phyloP scores from a whole-genome alignment of 2,329 filamentous ascomycete species.

The Ilyonectria destructans region DNA sequence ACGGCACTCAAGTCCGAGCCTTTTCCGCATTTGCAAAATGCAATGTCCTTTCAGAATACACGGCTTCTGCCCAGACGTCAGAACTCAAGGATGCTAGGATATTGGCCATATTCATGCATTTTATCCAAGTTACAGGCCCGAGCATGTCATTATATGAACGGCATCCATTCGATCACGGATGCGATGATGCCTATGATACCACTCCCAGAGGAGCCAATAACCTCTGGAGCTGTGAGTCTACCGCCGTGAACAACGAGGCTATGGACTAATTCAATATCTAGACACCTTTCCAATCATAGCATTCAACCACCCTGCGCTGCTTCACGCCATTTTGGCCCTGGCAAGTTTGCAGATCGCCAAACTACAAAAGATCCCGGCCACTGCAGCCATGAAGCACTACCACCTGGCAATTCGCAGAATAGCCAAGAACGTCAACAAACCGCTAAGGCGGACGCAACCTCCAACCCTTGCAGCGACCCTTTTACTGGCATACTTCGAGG shows the following conservation, averaged over 20 bases:
- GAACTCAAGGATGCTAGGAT: slow-evolving; percentile 87
- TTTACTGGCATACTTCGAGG: slow-evolving; percentile 91
- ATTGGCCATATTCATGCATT: slow-evolving; percentile 90
- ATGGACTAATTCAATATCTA: slow-evolving; percentile 52
- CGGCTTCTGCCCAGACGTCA: slow-evolving; percentile 75
- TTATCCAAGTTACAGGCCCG: slow-evolving; percentile 89
- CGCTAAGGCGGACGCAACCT: slow-evolving; percentile 79
- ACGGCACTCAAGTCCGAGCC: slow-evolving; percentile 63
- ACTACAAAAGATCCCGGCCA: slow-evolving; percentile 81
- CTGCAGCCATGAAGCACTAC: slow-evolving; percentile 92
- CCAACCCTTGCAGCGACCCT: slow-evolving; percentile 91
- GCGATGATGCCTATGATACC: slow-evolving; percentile 69
- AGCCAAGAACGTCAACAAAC: slow-evolving; percentile 81
- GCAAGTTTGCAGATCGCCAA: slow-evolving; percentile 91
- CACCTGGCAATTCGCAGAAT: slow-evolving; percentile 87
- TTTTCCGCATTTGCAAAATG: slow-evolving; percentile 66
- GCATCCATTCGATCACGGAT: slow-evolving; percentile 80
- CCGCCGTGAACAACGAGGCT: not conserved
- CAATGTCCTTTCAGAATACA: slow-evolving; percentile 75
- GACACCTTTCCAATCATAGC: slow-evolving; percentile 89
- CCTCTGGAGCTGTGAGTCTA: slow-evolving; percentile 73
- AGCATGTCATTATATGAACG: slow-evolving; percentile 91
- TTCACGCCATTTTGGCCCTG: slow-evolving; percentile 92
- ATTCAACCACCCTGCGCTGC: slow-evolving; percentile 86
- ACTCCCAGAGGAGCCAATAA: slow-evolving; percentile 77